A percentile compares a stretch with the other conserved stretches of the same genome.
phyloP scores from a whole-genome alignment of 805 yeast species.

The Candida michaelii region DNA sequence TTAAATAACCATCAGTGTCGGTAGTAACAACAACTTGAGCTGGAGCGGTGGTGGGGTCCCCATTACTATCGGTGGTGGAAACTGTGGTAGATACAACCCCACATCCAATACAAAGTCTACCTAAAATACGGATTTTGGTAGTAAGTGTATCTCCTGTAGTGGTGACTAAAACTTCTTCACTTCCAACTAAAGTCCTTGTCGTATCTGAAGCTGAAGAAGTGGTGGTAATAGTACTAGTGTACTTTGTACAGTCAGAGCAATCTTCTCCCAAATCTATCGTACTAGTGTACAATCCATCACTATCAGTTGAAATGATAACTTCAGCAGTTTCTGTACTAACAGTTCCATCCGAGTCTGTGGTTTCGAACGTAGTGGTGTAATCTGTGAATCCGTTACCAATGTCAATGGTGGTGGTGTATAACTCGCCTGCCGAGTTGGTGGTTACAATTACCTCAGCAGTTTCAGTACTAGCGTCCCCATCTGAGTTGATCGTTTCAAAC shows the following conservation, averaged over 20 bases:
- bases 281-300: constrained; percentile 18
- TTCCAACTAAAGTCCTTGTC: not conserved
- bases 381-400: constrained; percentile 7
- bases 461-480: constrained; percentile 9
- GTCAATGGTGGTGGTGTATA: not conserved
- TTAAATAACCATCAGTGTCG: constrained; percentile 11
- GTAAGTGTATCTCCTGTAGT: not conserved
- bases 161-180: not conserved
- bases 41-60: not conserved
- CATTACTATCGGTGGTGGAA: constrained; percentile 11
- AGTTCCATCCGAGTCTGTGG: constrained; percentile 12
- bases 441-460: constrained; percentile 3
- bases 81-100: not conserved
- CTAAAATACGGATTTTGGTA: not conserved
- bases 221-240: constrained; percentile 14
- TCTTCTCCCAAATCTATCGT: constrained; percentile 16
- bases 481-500: too few species aligned
- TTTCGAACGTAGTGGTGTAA: constrained; percentile 16
- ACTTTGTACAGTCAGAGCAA: constrained; percentile 12
- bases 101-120: not conserved
- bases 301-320: constrained; percentile 16
- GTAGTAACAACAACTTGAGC: constrained; percentile 10
- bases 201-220: constrained; percentile 9
- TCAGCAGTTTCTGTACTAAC: constrained; percentile 3
- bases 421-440: constrained; percentile 12